phyloP scores from a whole-genome alignment of 148 eudicot genomes.

The Rhododendron ovatum region DNA sequence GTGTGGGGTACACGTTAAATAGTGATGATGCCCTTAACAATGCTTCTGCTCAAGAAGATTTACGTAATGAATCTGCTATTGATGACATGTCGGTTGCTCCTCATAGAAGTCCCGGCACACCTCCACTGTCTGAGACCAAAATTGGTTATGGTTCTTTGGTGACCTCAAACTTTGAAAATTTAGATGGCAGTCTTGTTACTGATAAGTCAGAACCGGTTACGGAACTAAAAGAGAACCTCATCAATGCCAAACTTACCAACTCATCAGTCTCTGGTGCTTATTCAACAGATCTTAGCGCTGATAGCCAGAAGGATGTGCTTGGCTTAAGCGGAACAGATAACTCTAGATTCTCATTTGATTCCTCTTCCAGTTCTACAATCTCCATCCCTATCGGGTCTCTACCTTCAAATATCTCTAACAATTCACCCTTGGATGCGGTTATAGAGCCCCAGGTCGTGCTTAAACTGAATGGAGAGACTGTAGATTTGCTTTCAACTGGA shows the following conservation, averaged over 20 bases:
- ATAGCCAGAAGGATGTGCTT: conserved; percentile 20
- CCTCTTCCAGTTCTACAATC: conserved; percentile 19
- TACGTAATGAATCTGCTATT: conserved; percentile 29
- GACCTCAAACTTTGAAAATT: conserved; percentile 23
- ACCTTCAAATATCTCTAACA: conserved; percentile 20
- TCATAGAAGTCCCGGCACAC: conserved; percentile 17
- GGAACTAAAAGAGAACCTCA: conserved; percentile 21
- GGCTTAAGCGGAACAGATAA: conserved; percentile 20
- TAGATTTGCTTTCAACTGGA: conserved; percentile 18
- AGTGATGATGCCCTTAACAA: conserved; percentile 22
- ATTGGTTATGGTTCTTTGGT: conserved; percentile 25
- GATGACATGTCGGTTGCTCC: conserved; percentile 27
- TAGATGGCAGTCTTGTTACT: conserved; percentile 24
- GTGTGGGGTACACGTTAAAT: conserved; percentile 19
- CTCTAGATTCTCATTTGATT: conserved; percentile 18
- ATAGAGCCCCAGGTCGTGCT: conserved; percentile 25
- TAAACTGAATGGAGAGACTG: conserved; percentile 18
- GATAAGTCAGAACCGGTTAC: conserved; percentile 24
- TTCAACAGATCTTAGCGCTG: conserved; percentile 19
- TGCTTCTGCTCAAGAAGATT: conserved; percentile 26
- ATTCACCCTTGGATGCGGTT: conserved; percentile 23
- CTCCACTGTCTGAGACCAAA: conserved; percentile 30
- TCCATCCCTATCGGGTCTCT: conserved; percentile 21
- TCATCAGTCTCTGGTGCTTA: conserved; percentile 27
- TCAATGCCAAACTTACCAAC: conserved; percentile 19